Conservation (phyloP, 1,284 basidiomycete species). For the Hymenochaete sp. region DNA sequence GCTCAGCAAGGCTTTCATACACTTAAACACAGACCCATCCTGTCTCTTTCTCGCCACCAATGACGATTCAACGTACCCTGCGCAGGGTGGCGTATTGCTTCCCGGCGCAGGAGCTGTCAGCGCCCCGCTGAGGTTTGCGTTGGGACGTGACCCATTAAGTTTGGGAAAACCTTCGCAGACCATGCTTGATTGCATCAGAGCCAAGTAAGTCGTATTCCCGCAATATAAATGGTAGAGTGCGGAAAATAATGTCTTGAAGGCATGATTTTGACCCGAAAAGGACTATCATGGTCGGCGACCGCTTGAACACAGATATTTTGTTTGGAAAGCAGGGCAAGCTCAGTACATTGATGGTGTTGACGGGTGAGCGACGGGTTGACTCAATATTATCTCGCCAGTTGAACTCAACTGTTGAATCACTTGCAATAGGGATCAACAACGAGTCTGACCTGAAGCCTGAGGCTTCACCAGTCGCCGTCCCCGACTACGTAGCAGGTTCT, state of each 20-base stretch:
- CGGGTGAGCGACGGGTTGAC: constrained; percentile 43
- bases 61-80: constrained; percentile 86
- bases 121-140: constrained; percentile 71
- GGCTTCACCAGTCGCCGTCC: constrained; percentile 58
- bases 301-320: constrained; percentile 89
- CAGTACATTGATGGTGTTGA: constrained; percentile 84
- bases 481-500: constrained; percentile 73
- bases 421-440: constrained; percentile 56
- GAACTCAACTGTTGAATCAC: constrained; percentile 1
- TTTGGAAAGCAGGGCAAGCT: constrained; percentile 86
- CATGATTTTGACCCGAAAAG: constrained; percentile 76
- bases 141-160: constrained; percentile 64
- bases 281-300: constrained; percentile 94
- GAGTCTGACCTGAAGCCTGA: constrained; percentile 67
- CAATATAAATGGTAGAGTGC: background rate
- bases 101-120: constrained; percentile 84
- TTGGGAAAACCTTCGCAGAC: constrained; percentile 89
- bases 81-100: constrained; percentile 61
- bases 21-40: constrained; percentile 69
- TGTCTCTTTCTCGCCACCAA: constrained; percentile 92
- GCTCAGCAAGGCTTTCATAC: constrained; percentile 88
- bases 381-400: background rate
- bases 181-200: constrained; percentile 93
- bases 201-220: constrained; percentile 58
- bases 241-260: constrained; percentile 32